Evolutionary conservation across 2,329 filamentous ascomycete species (phyloP).

Genomic region (Botrytis fragariae): DNA sequence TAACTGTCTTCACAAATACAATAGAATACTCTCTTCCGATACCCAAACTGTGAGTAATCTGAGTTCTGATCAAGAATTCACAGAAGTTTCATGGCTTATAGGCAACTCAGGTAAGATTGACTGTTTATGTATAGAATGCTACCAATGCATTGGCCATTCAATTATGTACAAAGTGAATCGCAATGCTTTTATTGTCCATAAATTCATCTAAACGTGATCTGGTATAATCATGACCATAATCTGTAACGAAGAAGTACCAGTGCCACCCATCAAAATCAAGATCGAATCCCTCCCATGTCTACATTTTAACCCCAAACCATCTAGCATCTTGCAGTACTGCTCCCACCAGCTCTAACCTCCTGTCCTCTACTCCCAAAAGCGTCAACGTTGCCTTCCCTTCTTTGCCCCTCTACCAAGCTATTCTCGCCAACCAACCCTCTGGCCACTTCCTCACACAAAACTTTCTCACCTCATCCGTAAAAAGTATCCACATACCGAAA

Average conservation of each 20-base stretch:
- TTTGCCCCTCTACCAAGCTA: slow-evolving; percentile 55
- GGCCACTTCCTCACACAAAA: slow-evolving; percentile 59
- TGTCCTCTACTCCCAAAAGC: neutral
- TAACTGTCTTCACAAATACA: neutral
- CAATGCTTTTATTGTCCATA: neutral
- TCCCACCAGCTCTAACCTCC: no score
- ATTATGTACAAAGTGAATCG: neutral
- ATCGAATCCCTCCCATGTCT: neutral
- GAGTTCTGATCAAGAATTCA: neutral
- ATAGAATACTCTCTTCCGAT: neutral
- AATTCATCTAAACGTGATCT: neutral
- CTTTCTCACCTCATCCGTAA: slow-evolving; percentile 66
- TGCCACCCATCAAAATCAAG: neutral
- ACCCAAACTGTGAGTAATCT: neutral
- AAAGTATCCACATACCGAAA: slow-evolving; percentile 62
- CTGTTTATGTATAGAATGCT: no score
- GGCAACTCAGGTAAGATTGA: neutral
- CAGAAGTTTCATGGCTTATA: neutral
- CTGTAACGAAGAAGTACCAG: neutral
- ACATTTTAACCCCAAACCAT: neutral
- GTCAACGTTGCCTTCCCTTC: neutral
- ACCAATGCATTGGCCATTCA: neutral
- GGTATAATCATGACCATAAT: neutral
- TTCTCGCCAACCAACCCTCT: slow-evolving; percentile 52
- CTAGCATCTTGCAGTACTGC: neutral